Evolutionary conservation across 2,329 filamentous ascomycete species (phyloP).

Genomic region (Colletotrichum somersetense): DNA sequence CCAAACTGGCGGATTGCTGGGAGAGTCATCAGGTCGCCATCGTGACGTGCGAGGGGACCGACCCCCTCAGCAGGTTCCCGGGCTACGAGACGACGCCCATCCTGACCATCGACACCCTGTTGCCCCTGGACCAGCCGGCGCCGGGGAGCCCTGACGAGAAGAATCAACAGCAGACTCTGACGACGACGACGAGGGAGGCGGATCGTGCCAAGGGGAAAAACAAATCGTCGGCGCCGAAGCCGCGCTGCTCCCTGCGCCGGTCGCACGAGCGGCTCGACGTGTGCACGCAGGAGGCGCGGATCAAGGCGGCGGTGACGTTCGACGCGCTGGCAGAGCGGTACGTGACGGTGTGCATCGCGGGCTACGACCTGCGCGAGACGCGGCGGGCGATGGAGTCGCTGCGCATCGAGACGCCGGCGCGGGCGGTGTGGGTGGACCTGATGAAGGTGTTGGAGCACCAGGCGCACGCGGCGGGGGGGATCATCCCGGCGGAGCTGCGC

Average conservation of each 20-base stretch:
- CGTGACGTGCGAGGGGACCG: background rate
- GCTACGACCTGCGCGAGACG: conserved; percentile 17
- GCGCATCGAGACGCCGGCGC: background rate
- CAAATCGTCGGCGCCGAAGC: background rate
- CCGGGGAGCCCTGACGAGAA: background rate
- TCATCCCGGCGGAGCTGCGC: background rate
- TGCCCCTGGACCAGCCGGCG: background rate
- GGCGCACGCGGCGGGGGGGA: background rate
- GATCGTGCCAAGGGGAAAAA: background rate
- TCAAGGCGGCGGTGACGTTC: background rate
- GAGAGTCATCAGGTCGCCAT: background rate
- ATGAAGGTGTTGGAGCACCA: conserved; percentile 25
- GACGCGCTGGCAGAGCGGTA: background rate
- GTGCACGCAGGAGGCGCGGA: background rate
- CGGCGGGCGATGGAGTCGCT: conserved; percentile 7
- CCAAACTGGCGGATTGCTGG: conserved; percentile 22
- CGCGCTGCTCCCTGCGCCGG: background rate
- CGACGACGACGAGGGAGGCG: background rate
- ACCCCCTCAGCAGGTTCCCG: background rate
- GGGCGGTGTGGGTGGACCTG: conserved; percentile 1
- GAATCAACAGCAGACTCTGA: background rate
- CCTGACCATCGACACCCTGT: background rate
- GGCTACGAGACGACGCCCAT: background rate
- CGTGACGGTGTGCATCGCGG: conserved; percentile 12
- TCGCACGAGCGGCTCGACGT: background rate